Percentiles rank a stretch among this genome's conserved stretches.
Conservation (phyloP, 768 basidiomycete species). For the Exidia glandulosa region DNA sequence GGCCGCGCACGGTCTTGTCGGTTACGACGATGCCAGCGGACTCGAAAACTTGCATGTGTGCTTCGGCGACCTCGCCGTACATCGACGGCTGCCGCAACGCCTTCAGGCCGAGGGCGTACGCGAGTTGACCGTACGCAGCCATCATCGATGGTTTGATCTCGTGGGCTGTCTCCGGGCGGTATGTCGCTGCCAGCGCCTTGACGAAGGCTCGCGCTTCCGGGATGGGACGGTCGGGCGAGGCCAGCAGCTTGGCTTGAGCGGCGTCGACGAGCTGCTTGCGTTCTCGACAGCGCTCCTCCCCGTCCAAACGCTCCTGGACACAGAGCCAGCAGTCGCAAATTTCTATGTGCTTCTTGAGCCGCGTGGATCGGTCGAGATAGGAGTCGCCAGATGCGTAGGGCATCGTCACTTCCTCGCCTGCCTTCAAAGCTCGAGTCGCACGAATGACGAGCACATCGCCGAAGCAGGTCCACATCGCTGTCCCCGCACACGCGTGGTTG, state of each 20-base stretch:
- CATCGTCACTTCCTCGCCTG: slow-evolving; percentile 17
- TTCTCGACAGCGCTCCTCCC: not conserved
- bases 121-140: not conserved
- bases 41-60: not conserved
- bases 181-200: not conserved
- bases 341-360: not conserved
- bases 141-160: not conserved
- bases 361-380: not conserved
- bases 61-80: not conserved
- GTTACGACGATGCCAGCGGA: not conserved
- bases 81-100: not conserved
- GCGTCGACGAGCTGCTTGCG: not conserved
- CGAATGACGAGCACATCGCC: slow-evolving; percentile 22
- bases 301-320: not conserved
- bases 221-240: not conserved
- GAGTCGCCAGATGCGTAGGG: slow-evolving; percentile 3
- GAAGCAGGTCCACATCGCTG: slow-evolving; percentile 13
- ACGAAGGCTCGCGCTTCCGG: not conserved
- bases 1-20: not conserved
- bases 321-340: not conserved
- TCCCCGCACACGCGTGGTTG: slow-evolving; percentile 24
- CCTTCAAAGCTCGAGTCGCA: slow-evolving; percentile 10
- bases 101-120: not conserved
- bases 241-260: not conserved
- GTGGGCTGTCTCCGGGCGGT: not conserved